These are phyloP conservation scores for Epichloe scottii DNA, from an alignment of 2,329 filamentous ascomycete genomes.

Conservation along the genomic window DNA sequence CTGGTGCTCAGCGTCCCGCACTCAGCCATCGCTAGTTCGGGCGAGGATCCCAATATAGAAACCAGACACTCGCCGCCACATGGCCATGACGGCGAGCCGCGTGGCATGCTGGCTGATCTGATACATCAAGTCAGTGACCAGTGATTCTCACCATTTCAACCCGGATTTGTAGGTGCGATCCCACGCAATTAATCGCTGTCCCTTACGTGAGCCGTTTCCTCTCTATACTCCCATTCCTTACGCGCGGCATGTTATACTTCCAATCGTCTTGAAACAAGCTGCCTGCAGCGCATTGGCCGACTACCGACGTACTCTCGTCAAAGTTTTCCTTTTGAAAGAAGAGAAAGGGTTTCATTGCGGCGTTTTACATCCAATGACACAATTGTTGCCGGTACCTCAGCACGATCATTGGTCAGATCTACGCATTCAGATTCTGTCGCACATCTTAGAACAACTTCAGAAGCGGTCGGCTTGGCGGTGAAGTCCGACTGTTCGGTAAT, in stretches of 20 bases:
- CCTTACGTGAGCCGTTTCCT: too few species aligned
- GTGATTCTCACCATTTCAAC: too few species aligned
- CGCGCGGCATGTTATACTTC: too few species aligned
- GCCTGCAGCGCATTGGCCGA: too few species aligned
- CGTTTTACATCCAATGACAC: neutral
- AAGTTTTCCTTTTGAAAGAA: neutral
- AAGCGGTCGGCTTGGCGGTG: neutral
- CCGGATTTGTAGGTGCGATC: too few species aligned
- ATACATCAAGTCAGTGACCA: neutral
- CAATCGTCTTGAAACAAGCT: too few species aligned
- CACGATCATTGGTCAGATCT: neutral
- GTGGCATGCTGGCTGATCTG: neutral
- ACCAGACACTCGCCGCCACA: neutral
- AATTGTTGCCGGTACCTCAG: neutral
- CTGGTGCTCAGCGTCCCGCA: neutral
- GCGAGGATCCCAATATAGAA: conserved; percentile 3
- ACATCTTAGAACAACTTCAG: neutral
- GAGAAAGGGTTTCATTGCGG: neutral
- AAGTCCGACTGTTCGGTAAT: neutral
- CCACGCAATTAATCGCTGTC: too few species aligned
- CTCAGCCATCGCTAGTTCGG: conserved; percentile 6
- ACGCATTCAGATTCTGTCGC: neutral
- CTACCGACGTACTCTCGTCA: neutral
- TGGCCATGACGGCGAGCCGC: too few species aligned
- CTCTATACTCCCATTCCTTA: too few species aligned